Conservation (phyloP, 1,284 basidiomycete genomes). For the Rugosomyces carneus region DNA sequence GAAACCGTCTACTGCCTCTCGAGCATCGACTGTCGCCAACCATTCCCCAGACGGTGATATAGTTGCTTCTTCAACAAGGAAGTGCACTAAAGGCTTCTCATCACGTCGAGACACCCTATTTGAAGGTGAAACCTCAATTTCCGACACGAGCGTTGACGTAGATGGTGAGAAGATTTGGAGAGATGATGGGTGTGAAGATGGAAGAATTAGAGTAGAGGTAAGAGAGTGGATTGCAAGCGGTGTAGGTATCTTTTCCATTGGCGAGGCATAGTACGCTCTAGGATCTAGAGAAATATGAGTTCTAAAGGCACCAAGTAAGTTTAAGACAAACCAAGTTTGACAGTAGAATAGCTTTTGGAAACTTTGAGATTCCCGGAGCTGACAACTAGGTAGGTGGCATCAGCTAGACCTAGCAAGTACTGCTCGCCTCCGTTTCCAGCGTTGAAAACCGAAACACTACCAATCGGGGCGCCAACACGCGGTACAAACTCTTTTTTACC, state of each 20-base stretch:
- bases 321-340: constrained; percentile 63
- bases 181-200: constrained; percentile 92
- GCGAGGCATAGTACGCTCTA: constrained; percentile 33
- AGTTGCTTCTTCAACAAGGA: constrained; percentile 67
- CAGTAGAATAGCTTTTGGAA: constrained; percentile 70
- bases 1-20: constrained; percentile 62
- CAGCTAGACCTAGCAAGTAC: constrained; percentile 78
- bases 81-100: constrained; percentile 73
- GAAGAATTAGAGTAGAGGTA: constrained; percentile 77
- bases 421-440: constrained; percentile 64
- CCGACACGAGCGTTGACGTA: constrained; percentile 69
- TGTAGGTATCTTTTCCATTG: constrained; percentile 32
- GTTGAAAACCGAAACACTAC: constrained; percentile 59
- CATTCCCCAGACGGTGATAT: constrained; percentile 73
- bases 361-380: constrained; percentile 68
- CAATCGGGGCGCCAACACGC: constrained; percentile 84
- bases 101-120: constrained; percentile 87
- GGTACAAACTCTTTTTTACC: constrained; percentile 90
- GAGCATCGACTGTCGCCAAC: constrained; percentile 89
- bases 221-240: constrained; percentile 70
- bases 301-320: background rate
- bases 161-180: constrained; percentile 79
- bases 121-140: constrained; percentile 91
- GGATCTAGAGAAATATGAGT: constrained; percentile 35
- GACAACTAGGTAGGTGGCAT: constrained; percentile 81